Conservation (phyloP, 1,139 yeast genomes). For the Pneumocystis carinii region DNA sequence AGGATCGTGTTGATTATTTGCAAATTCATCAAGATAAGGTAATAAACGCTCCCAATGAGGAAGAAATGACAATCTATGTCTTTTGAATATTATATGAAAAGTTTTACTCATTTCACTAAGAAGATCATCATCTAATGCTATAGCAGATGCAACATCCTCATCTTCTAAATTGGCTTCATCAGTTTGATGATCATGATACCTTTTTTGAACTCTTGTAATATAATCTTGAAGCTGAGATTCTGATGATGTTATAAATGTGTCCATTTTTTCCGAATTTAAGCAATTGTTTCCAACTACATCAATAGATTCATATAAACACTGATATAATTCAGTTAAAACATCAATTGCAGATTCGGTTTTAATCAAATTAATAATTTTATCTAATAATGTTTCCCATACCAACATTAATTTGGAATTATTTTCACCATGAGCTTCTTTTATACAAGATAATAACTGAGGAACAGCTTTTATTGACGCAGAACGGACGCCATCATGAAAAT, state of each 20-base stretch:
- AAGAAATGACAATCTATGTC: constrained; percentile 43
- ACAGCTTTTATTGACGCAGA: constrained; percentile 75
- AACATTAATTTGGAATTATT: constrained; percentile 37
- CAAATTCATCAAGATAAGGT: constrained; percentile 22
- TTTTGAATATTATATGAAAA: constrained; percentile 57
- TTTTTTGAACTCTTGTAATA: constrained; percentile 53
- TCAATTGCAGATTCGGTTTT: constrained; percentile 75
- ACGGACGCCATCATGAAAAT: constrained; percentile 87
- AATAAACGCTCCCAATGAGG: constrained; percentile 41
- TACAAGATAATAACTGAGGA: constrained; percentile 58
- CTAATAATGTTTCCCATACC: constrained; percentile 59
- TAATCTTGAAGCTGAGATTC: constrained; percentile 51
- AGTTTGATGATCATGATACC: constrained; percentile 54
- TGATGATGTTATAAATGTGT: constrained; percentile 44
- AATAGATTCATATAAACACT: constrained; percentile 54
- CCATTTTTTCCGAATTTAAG: constrained; percentile 44
- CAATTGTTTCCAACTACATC: constrained; percentile 48
- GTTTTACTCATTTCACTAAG: constrained; percentile 67
- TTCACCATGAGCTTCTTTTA: constrained; percentile 42
- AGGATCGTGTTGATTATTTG: constrained; percentile 33
- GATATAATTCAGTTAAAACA: constrained; percentile 60
- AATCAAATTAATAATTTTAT: constrained; percentile 53
- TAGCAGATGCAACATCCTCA: constrained; percentile 52
- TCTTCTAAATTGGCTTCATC: constrained; percentile 42
- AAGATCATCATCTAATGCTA: constrained; percentile 63